Evolutionary conservation across 345 rosid genomes (phyloP), one percentile per base, ranked within the genome.

Genomic region (Murraya paniculata): DNA sequence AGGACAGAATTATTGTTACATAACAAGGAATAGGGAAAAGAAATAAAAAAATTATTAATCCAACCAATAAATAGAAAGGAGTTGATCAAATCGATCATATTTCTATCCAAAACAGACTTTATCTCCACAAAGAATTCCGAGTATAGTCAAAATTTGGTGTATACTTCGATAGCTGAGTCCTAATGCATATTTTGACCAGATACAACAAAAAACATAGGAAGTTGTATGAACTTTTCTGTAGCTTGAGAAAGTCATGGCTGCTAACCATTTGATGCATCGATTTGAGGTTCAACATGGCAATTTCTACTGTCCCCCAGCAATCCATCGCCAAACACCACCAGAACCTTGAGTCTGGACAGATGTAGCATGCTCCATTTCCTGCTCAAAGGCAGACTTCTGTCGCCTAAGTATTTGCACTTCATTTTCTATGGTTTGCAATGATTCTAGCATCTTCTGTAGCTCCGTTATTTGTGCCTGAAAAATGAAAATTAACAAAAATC

Each of bases 401-500:
- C 82, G 90, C 87, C 95, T 74, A 62, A 92, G 97, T 82, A 89
- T 82, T 84, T 94, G 90, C 35, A 91, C 98, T 86, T 96, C 97
- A 57, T 86, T 91, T 80, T 92, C 99, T 67, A 91, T 74, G 59
- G 94, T 79, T 84, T 83, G 85, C 68, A 90, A 85, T 3, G 98
- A 91, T 81, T 91, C 95, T 75, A 94, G 84, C 79, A 88, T 88
- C 89, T 91, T 96, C 81, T 90, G 94, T 81, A 96, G 72, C 81
- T 92, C 98, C 0, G 90, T 91, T 71, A 92, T 94, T 83, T 96
- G 98, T 67, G 99, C 97, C 99, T 96, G 85, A 48, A 79, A 79
- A 72, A 14, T 73, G 39, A 27, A 21, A 78, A 76, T 81, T 24
- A 64, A 38, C 38, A n/a, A 70, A 19, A 77, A 6, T 19, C 4